Evolutionary conservation across 164 flowering plant species (phyloP).

Genomic region (Tinospora cordifolia): DNA sequence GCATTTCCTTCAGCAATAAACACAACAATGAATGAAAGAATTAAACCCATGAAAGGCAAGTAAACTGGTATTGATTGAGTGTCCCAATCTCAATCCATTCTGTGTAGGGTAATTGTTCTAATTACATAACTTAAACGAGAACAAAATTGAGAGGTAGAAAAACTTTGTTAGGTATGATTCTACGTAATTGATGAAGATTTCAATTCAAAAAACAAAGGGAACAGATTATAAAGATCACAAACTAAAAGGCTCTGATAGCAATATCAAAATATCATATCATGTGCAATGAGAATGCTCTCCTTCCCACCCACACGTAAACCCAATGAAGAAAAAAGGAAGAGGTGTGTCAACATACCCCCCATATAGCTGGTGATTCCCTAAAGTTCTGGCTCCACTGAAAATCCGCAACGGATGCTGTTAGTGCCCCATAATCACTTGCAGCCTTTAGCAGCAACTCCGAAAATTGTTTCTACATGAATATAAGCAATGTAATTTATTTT

Average conservation of each 20-base stretch:
- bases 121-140: too few species aligned
- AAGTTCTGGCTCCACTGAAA: slow-evolving; percentile 98
- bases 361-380: slow-evolving; percentile 84
- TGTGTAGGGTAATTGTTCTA: too few species aligned
- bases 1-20: slow-evolving; percentile 70
- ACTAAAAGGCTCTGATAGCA: not conserved
- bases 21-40: not conserved
- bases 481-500: slow-evolving; percentile 5
- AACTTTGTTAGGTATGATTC: too few species aligned
- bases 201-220: too few species aligned
- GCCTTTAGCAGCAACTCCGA: slow-evolving; percentile 91
- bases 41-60: not conserved
- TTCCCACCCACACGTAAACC: not conserved
- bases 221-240: too few species aligned
- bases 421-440: slow-evolving; percentile 93
- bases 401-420: slow-evolving; percentile 89
- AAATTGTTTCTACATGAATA: slow-evolving; percentile 75
- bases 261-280: not conserved
- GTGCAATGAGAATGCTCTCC: not conserved
- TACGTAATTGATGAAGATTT: too few species aligned
- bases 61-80: not conserved
- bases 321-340: not conserved
- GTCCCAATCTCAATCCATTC: too few species aligned
- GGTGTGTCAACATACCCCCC: slow-evolving; percentile 66
- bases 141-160: too few species aligned